Evolutionary conservation across 371 early-diverging fungal species (phyloP), one percentile per base, ranked within the genome.

Genomic region (Mucor circinelloides): DNA sequence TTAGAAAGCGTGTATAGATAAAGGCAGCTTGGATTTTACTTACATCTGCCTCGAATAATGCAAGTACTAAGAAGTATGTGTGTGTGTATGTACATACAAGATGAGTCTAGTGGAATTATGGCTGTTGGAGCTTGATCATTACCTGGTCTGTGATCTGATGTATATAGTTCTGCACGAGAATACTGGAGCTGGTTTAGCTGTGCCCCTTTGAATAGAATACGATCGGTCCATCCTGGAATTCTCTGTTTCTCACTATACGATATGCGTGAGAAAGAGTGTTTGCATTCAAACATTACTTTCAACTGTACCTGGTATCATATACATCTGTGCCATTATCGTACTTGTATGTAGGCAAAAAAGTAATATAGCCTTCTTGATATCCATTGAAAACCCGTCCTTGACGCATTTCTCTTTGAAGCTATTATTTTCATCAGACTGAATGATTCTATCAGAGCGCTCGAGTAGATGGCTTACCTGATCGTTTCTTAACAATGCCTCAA

Each of bases 271-370:
- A 52, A 25, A 50, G 3, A 2, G 13, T 1, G 12, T 1, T 30
- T 25, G 7, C 6, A 38, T 34, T 38, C 27, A 19, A 34, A 34
- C 0, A 27, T 28, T 13, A 19, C 12, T 23, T 38, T 2, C 6
- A 36, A 8, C 12, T 6, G 36, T 76, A 90, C 92, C 91, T 93
- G 2, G 92, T 90, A 71, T 98, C 97, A 74, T 95, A 98, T 13
- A 72, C 64, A 64, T 87, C 81, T 0, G 93, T 93, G 0, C 95
- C 94, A 67, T 90, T 88, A 69, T 96, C 93, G 73, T 91, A 98
- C 75, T 97, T 97, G 82, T 98, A 99, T 0, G 99, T 98, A 1
- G 99, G 99, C 17, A 83, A 78, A 73, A 99, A 99, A 0, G 79
- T 83, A 27, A 98, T 90, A 0, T 79, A 80, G 0, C 90, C 94